Base-by-base conservation (phyloP, 2,329 filamentous ascomycete genomes). In the Xylariaceae sp. region DNA sequence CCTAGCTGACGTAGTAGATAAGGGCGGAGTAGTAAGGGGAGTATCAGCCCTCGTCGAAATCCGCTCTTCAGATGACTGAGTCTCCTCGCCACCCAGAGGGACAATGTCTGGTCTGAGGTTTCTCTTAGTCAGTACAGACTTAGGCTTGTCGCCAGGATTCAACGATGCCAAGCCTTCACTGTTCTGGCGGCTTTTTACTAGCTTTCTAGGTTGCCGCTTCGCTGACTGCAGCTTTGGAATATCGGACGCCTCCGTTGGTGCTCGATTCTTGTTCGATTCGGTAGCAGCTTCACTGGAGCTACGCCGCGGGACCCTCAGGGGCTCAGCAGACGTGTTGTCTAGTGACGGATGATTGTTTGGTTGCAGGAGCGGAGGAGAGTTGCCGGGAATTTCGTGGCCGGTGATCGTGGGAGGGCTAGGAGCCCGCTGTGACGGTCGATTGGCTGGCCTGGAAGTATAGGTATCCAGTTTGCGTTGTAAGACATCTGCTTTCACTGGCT, bases 401-500 rank as follows among this genome's bases (percentile, higher is more conserved):
- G 50, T 48, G 12, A 59, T 48, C n/a, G 48, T 46, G 17, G 51
- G 44, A 11, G 59, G 53, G 41, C 58, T 65, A n/a, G 62, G 56
- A 17, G 56, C 48, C 18, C 61, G 57, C 14, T 58, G 57, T 16
- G 53, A 38, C 22, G 22, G 22, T 31, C 55, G 45, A 39, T 17
- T 42, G 43, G 55, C 55, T 44, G 71, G 66, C 40, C 65, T 67
- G 38, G 69, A 73, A 22, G 81, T 73, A 59, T 84, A 84, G 2
- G 76, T 75, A 41, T 83, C 80, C 53, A 97, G 74, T 74, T 97
- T 93, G 65, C 85, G 85, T 71, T 90, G 94, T 48, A 97, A 76
- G 39, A 95, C 86, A 43, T 92, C 88, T 4, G 89, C 90, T 55
- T 91, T 82, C n/a, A 97, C 93, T 1, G 93, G 93, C 68, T 97